phyloP scores from a whole-genome alignment of 176 grass and related monocot species.

The Carex parvula region DNA sequence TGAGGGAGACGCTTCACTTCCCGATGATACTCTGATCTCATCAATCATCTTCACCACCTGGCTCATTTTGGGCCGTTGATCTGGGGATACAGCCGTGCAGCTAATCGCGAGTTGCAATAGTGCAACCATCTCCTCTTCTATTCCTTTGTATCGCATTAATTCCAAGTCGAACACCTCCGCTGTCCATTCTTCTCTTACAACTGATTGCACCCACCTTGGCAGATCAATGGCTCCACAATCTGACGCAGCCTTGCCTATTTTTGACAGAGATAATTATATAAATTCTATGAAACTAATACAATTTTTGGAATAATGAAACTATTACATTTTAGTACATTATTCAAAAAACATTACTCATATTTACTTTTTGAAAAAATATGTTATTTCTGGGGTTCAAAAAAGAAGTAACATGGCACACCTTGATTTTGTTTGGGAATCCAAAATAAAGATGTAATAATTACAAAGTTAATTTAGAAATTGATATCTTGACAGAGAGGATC shows the following conservation, averaged over 20 bases:
- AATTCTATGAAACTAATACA: not conserved
- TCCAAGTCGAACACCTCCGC: constrained; percentile 99
- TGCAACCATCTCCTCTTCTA: constrained; percentile 96
- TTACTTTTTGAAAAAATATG: too few relatives aligned
- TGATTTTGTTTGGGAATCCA: not conserved
- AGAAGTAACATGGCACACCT: not conserved
- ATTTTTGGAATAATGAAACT: not conserved
- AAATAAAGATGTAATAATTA: not conserved
- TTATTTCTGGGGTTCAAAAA: not conserved
- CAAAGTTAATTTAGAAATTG: not conserved
- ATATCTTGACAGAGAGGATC: not conserved
- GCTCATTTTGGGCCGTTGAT: constrained; percentile 81
- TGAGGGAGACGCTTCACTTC: constrained; percentile 51
- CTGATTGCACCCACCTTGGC: constrained; percentile 90
- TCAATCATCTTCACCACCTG: constrained; percentile 85
- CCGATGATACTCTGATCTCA: constrained; percentile 46
- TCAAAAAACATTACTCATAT: too few relatives aligned
- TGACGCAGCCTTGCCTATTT: constrained; percentile 27
- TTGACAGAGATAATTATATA: not conserved
- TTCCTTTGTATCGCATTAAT: constrained; percentile 95
- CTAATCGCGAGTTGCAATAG: constrained; percentile 87
- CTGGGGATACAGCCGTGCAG: constrained; percentile 46
- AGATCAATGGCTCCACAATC: constrained; percentile 47
- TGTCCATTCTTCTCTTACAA: constrained; percentile 97
- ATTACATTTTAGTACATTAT: not conserved